Evolutionary conservation across 2,329 filamentous ascomycete genomes (phyloP).

Genomic region (Aureobasidium sp.): DNA sequence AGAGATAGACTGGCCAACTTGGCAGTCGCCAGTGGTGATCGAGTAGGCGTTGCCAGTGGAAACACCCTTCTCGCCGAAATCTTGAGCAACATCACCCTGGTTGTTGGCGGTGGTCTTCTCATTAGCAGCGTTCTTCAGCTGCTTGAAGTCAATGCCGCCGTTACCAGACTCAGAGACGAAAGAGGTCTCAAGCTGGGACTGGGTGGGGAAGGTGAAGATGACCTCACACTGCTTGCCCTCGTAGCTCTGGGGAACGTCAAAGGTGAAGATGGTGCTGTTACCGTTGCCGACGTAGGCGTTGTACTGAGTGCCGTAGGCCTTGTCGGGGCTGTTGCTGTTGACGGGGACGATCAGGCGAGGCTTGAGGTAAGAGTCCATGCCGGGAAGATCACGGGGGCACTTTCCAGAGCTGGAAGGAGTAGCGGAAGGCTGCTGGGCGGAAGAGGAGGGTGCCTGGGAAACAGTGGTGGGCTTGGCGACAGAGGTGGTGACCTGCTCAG

Average conservation of each 20-base stretch:
- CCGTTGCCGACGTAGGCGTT: slow-evolving; percentile 48
- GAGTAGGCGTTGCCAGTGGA: slow-evolving; percentile 23
- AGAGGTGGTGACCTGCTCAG: not conserved
- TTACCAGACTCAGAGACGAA: slow-evolving; percentile 49
- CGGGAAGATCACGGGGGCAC: slow-evolving; percentile 22
- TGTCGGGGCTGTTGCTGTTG: slow-evolving; percentile 45
- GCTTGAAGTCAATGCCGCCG: slow-evolving; percentile 33
- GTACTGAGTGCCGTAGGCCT: slow-evolving; percentile 45
- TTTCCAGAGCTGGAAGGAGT: slow-evolving; percentile 8
- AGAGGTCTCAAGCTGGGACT: slow-evolving; percentile 52
- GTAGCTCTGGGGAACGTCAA: slow-evolving; percentile 51
- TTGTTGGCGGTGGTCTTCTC: slow-evolving; percentile 36
- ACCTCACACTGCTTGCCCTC: slow-evolving; percentile 53
- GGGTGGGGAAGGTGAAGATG: slow-evolving; percentile 55
- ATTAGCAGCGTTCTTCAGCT: slow-evolving; percentile 40
- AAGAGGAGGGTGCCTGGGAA: not conserved
- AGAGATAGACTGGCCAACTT: slow-evolving; percentile 21
- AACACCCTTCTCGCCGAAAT: slow-evolving; percentile 13
- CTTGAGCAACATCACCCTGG: slow-evolving; percentile 7
- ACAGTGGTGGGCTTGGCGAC: not conserved
- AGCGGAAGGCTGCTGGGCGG: not conserved
- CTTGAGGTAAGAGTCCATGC: slow-evolving; percentile 27
- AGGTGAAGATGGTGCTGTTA: slow-evolving; percentile 58
- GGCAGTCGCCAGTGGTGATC: slow-evolving; percentile 21
- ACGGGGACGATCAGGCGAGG: slow-evolving; percentile 57